Percentiles rank a stretch among this genome's conserved stretches.
These are phyloP conservation scores for Kuraishia ogatae DNA, from an alignment of 805 yeast genomes.

Conservation along the genomic window DNA sequence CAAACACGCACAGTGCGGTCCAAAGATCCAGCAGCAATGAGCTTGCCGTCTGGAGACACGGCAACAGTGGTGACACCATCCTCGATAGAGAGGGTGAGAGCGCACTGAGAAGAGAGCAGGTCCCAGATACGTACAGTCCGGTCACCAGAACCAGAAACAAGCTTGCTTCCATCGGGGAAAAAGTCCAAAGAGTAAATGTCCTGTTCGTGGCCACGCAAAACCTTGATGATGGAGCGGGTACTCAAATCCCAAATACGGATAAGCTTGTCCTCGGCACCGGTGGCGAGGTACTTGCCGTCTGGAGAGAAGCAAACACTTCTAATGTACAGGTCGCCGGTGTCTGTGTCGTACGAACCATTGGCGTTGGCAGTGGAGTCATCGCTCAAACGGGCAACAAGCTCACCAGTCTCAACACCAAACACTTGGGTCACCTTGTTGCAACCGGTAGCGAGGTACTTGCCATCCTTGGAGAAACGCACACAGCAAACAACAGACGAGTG, in stretches of 20 bases:
- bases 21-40: slow-evolving; percentile 92
- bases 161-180: slow-evolving; percentile 87
- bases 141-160: slow-evolving; percentile 95
- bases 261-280: slow-evolving; percentile 86
- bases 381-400: slow-evolving; percentile 73
- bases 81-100: slow-evolving; percentile 81
- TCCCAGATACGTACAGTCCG: slow-evolving; percentile 97
- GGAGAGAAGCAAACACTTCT: slow-evolving; percentile 96
- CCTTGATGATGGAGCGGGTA: slow-evolving; percentile 75
- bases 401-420: slow-evolving; percentile 87
- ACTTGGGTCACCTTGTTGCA: slow-evolving; percentile 95
- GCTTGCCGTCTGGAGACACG: slow-evolving; percentile 88
- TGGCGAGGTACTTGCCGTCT: slow-evolving; percentile 86
- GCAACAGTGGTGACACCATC: slow-evolving; percentile 99
- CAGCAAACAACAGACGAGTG: slow-evolving; percentile 96
- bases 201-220: slow-evolving; percentile 91
- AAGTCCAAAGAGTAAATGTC: slow-evolving; percentile 94
- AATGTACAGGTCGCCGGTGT: slow-evolving; percentile 80
- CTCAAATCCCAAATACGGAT: slow-evolving; percentile 95
- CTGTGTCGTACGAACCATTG: slow-evolving; percentile 40
- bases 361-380: slow-evolving; percentile 56
- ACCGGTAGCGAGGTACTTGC: slow-evolving; percentile 91
- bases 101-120: slow-evolving; percentile 79
- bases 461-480: slow-evolving; percentile 86
- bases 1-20: slow-evolving; percentile 95